phyloP scores from a whole-genome alignment of 257 asterid genomes.

The Przewalskia tangutica region DNA sequence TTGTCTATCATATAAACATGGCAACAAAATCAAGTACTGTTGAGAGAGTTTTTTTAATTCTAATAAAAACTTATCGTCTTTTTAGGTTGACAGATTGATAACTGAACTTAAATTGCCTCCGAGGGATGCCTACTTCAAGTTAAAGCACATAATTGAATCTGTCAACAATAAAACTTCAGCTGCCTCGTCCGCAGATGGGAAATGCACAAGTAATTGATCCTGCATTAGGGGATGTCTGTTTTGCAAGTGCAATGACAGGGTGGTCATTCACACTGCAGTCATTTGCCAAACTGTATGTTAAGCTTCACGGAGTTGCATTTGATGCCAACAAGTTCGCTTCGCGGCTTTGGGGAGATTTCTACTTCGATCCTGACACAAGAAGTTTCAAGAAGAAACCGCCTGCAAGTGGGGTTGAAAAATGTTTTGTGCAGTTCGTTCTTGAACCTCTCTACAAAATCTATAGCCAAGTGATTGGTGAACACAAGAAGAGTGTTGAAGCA shows the following conservation, averaged over 20 bases:
- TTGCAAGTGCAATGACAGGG: conserved; percentile 98
- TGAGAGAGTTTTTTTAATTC: too few relatives aligned
- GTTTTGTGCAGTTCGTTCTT: conserved; percentile 90
- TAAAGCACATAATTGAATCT: conserved; percentile 78
- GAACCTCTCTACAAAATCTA: conserved; percentile 95
- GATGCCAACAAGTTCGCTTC: conserved; percentile 85
- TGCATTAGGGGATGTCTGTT: conserved; percentile 75
- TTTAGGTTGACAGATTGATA: conserved; percentile 80
- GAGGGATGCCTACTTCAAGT: conserved; percentile 91
- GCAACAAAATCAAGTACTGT: background rate
- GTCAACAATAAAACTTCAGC: conserved; percentile 77
- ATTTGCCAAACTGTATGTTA: conserved; percentile 85
- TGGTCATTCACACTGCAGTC: conserved; percentile 95
- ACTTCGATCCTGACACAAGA: conserved; percentile 69
- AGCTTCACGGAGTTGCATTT: conserved; percentile 88
- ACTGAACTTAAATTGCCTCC: conserved; percentile 95
- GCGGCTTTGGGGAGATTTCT: conserved; percentile 96
- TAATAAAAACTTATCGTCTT: background rate
- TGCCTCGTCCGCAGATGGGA: conserved; percentile 81
- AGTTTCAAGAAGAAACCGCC: conserved; percentile 79
- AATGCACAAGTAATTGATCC: conserved; percentile 79
- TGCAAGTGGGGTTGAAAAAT: conserved; percentile 65
- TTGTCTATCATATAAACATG: background rate
- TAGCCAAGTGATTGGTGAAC: conserved; percentile 97
- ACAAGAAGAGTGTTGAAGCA: conserved; percentile 91